Evolutionary conservation across 1,139 yeast genomes (phyloP).

Genomic region (Lodderomyces margitis): DNA sequence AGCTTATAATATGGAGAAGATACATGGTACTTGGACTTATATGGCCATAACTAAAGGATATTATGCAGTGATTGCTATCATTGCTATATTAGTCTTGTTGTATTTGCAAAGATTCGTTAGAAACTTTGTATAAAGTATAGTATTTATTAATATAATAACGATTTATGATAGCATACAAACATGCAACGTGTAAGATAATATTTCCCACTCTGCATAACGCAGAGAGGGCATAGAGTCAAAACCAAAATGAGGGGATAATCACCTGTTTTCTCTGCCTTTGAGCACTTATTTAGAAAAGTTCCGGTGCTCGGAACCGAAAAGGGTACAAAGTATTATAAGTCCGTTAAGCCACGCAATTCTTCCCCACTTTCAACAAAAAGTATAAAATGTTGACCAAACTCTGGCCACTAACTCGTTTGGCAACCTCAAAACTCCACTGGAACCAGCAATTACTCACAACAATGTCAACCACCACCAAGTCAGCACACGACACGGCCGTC

Average conservation of each 20-base stretch:
- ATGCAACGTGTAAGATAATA: too few relatives aligned
- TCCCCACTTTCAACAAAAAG: background rate
- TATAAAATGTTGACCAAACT: background rate
- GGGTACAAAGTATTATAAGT: background rate
- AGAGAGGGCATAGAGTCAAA: too few relatives aligned
- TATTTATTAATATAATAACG: background rate
- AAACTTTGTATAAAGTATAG: constrained; percentile 10
- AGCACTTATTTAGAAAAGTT: too few relatives aligned
- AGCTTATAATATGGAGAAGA: constrained; percentile 54
- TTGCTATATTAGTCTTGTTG: constrained; percentile 24
- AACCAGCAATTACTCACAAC: background rate
- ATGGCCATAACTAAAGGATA: constrained; percentile 51
- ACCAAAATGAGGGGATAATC: too few relatives aligned
- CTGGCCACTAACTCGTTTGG: background rate
- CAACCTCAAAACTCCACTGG: background rate
- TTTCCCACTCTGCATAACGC: too few relatives aligned
- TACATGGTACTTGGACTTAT: constrained; percentile 57
- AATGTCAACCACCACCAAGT: constrained; percentile 5
- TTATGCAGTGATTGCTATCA: constrained; percentile 31
- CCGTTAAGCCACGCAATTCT: background rate
- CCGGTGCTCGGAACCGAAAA: constrained; percentile 1
- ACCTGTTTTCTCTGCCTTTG: too few relatives aligned
- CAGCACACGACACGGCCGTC: constrained; percentile 32
- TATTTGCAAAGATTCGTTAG: constrained; percentile 27
- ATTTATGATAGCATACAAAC: background rate